A percentile compares a stretch with the other conserved stretches of the same genome.
These are phyloP conservation scores for Microbotryum scabiosae DNA, from an alignment of 1,284 basidiomycete species.

Conservation along the genomic window DNA sequence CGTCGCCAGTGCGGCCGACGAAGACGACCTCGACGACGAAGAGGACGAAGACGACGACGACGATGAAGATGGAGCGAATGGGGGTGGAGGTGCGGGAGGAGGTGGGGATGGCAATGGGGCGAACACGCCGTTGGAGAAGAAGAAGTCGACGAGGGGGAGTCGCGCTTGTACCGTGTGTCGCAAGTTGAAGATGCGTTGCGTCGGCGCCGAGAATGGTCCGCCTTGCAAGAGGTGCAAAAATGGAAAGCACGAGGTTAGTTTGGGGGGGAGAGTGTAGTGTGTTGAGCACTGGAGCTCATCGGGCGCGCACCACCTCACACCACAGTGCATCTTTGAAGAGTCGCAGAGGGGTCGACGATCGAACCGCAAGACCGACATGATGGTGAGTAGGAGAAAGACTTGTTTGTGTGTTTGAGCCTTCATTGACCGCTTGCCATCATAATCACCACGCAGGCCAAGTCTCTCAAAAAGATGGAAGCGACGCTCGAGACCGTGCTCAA, in stretches of 20 bases:
- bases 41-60: slow-evolving; percentile 40
- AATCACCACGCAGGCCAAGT: slow-evolving; percentile 63
- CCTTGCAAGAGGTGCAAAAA: slow-evolving; percentile 53
- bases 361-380: slow-evolving; percentile 42
- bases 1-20: not conserved
- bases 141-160: slow-evolving; percentile 33
- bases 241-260: slow-evolving; percentile 60
- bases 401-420: too few relatives aligned
- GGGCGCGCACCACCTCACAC: not conserved
- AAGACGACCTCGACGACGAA: slow-evolving; percentile 44
- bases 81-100: slow-evolving; percentile 5
- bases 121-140: slow-evolving; percentile 18
- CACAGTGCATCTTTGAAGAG: slow-evolving; percentile 78
- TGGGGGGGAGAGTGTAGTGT: not conserved
- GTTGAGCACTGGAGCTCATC: too few relatives aligned
- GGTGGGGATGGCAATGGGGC: slow-evolving; percentile 10
- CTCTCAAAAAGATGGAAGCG: slow-evolving; percentile 84
- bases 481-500: slow-evolving; percentile 69
- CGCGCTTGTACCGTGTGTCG: slow-evolving; percentile 91
- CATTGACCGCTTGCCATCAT: too few relatives aligned
- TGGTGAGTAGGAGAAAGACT: slow-evolving; percentile 50
- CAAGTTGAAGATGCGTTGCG: slow-evolving; percentile 83
- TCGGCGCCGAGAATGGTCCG: slow-evolving; percentile 81
- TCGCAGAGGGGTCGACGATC: slow-evolving; percentile 88
- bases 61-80: slow-evolving; percentile 31